Percentiles rank a stretch among this genome's conserved stretches.
Conservation (phyloP, 2,329 filamentous ascomycete genomes). For the Paradendryphiella salina region DNA sequence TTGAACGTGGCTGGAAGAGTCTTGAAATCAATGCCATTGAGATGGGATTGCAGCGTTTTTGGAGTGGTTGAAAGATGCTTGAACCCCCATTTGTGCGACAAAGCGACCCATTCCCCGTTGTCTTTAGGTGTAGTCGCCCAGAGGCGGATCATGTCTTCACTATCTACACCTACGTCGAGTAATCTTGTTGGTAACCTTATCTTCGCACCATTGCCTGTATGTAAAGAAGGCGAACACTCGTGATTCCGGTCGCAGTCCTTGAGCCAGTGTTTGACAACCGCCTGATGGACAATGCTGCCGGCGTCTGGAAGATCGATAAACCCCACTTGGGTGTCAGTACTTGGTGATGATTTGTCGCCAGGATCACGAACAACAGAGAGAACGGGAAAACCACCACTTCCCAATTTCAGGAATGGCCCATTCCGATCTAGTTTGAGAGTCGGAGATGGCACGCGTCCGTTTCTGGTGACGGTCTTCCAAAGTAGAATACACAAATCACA, state of each 20-base stretch:
- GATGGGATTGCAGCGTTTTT: constrained; percentile 1
- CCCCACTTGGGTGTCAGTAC: constrained; percentile 11
- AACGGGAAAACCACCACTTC: neutral
- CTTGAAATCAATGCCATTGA: neutral
- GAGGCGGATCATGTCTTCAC: neutral
- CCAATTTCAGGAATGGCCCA: neutral
- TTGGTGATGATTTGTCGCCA: neutral
- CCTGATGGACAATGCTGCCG: constrained; percentile 8
- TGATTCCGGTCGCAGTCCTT: constrained; percentile 17
- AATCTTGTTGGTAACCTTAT: constrained; percentile 12
- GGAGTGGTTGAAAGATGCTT: constrained; percentile 10
- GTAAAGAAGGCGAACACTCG: neutral
- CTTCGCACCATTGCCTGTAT: neutral
- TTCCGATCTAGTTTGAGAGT: neutral
- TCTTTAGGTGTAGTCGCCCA: neutral
- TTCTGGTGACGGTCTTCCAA: neutral
- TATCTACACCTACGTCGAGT: constrained; percentile 12
- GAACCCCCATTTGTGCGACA: constrained; percentile 24
- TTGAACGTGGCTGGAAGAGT: constrained; percentile 23
- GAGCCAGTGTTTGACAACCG: constrained; percentile 15
- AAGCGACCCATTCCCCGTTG: constrained; percentile 16
- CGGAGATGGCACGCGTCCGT: neutral
- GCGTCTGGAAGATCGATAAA: constrained; percentile 12
- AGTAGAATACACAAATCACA: neutral
- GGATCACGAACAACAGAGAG: constrained; percentile 4